phyloP scores from a whole-genome alignment of 2,329 filamentous ascomycete genomes.

The Nothophaeocryptopus gaeumannii region DNA sequence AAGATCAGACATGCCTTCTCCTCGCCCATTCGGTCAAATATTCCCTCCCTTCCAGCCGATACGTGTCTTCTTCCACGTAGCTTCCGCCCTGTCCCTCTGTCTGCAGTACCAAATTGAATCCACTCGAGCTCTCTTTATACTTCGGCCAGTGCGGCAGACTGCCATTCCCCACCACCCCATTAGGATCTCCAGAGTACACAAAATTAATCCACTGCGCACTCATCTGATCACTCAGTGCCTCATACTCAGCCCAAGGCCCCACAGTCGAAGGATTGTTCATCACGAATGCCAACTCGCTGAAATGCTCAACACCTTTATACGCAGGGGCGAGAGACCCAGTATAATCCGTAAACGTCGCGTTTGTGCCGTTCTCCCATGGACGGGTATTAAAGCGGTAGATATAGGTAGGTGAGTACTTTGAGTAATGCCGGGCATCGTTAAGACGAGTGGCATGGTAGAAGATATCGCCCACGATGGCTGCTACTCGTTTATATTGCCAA shows the following conservation, averaged over 20 bases:
- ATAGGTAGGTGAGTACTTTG: conserved; percentile 52
- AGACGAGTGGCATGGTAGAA: conserved; percentile 57
- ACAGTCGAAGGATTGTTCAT: conserved; percentile 19
- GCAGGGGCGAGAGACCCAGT: conserved; percentile 32
- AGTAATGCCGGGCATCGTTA: conserved; percentile 52
- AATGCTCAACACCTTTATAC: conserved; percentile 52
- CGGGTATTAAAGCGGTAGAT: conserved; percentile 62
- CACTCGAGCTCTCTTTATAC: conserved; percentile 13
- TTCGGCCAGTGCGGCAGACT: conserved; percentile 18
- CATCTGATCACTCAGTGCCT: conserved; percentile 18
- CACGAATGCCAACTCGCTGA: conserved; percentile 50
- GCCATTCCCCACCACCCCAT: conserved; percentile 2
- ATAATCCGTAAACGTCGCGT: conserved; percentile 8
- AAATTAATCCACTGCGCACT: conserved; percentile 24
- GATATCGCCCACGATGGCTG: conserved; percentile 55
- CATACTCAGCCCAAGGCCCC: conserved; percentile 15
- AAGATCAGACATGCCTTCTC: conserved; percentile 20
- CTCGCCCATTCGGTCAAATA: conserved; percentile 23
- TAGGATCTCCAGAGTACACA: conserved; percentile 18
- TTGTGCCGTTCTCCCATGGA: conserved; percentile 38
- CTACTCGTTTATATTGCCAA: conserved; percentile 52
- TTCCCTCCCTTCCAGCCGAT: conserved; percentile 19
- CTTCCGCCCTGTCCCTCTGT: conserved; percentile 13
- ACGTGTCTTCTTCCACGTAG: conserved; percentile 22
- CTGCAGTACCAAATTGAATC: conserved; percentile 21